Percentiles rank a stretch among this genome's conserved stretches.
Evolutionary conservation across 2,329 filamentous ascomycete genomes (phyloP).

Genomic region (Oidium heveae): DNA sequence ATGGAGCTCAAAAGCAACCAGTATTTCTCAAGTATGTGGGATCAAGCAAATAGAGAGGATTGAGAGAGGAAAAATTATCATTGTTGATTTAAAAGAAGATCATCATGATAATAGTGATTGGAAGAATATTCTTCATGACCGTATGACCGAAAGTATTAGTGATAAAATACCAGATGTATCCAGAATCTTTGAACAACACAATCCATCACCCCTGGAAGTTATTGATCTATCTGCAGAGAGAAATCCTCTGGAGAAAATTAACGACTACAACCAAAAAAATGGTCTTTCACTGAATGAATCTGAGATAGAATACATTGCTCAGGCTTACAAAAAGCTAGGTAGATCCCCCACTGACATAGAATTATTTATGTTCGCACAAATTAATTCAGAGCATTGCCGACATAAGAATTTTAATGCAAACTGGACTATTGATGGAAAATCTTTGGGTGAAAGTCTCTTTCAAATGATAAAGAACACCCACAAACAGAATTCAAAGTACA

Average conservation of each 20-base stretch:
- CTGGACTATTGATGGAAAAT: constrained; percentile 77
- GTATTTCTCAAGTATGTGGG: constrained; percentile 78
- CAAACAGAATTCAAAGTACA: constrained; percentile 51
- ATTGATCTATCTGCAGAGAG: constrained; percentile 47
- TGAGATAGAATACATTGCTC: constrained; percentile 87
- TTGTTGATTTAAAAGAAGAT: constrained; percentile 31
- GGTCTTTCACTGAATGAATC: constrained; percentile 69
- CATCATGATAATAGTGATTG: constrained; percentile 18
- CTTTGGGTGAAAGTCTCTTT: constrained; percentile 62
- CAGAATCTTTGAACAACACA: constrained; percentile 51
- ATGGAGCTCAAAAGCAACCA: constrained; percentile 93
- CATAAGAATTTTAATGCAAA: constrained; percentile 86
- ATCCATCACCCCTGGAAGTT: constrained; percentile 37
- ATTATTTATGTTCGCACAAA: constrained; percentile 97
- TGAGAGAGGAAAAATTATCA: constrained; percentile 64
- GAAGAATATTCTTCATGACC: constrained; percentile 58
- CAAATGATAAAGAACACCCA: constrained; percentile 95
- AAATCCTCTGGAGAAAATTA: constrained; percentile 45
- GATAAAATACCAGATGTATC: constrained; percentile 40
- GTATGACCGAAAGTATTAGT: constrained; percentile 78
- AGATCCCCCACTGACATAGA: constrained; percentile 57
- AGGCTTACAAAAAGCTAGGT: constrained; percentile 41
- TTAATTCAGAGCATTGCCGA: constrained; percentile 79
- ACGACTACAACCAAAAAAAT: constrained; percentile 59
- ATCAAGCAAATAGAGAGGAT: constrained; percentile 51